Evolutionary conservation across 1,284 basidiomycete species (phyloP).

Genomic region (Puccinia hordei): DNA sequence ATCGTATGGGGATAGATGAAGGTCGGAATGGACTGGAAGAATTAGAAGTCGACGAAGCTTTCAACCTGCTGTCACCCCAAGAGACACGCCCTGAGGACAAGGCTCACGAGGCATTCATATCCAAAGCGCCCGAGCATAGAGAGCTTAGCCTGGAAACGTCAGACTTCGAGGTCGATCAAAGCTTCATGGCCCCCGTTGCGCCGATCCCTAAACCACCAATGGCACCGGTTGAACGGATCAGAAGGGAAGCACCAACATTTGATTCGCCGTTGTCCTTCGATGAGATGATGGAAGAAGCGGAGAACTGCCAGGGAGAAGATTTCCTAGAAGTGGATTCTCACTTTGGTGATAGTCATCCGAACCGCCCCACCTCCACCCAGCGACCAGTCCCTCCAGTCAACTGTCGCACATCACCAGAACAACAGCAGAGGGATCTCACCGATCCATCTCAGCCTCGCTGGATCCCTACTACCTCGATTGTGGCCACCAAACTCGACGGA

Average conservation of each 20-base stretch:
- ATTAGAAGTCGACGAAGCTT: neutral
- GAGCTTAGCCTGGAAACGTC: neutral
- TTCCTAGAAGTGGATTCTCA: slow-evolving; percentile 19
- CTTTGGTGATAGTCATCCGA: neutral
- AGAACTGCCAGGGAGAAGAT: neutral
- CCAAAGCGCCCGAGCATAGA: neutral
- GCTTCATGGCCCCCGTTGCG: neutral
- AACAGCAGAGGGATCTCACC: neutral
- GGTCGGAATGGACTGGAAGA: neutral
- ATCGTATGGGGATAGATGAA: neutral
- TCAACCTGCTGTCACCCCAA: neutral
- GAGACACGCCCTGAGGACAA: neutral
- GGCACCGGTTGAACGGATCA: neutral
- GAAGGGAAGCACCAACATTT: neutral
- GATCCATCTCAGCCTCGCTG: neutral
- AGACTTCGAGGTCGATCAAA: neutral
- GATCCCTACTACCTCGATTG: slow-evolving; percentile 47
- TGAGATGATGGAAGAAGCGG: slow-evolving; percentile 28
- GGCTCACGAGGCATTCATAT: neutral
- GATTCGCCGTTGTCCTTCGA: slow-evolving; percentile 10
- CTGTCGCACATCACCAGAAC: neutral
- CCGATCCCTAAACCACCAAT: neutral
- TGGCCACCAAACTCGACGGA: slow-evolving; percentile 54
- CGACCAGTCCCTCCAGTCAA: neutral
- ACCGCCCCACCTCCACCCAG: neutral